These are phyloP conservation scores for Talaromyces sp. DNA, from an alignment of 2,329 filamentous ascomycete species.

Conservation along the genomic window DNA sequence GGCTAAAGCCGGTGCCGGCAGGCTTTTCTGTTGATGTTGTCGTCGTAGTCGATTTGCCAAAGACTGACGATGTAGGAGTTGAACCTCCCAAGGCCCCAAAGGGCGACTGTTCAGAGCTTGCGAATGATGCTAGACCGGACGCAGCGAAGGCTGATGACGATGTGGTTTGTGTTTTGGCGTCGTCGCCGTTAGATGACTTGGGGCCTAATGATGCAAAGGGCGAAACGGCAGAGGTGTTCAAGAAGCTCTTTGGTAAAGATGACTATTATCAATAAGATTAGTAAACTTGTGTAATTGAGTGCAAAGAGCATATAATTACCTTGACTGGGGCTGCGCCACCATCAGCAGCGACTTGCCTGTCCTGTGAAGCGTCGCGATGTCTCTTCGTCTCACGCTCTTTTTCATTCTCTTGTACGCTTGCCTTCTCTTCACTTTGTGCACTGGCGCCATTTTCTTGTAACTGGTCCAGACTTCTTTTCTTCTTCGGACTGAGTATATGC, in stretches of 20 bases:
- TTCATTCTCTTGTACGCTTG: constrained; percentile 20
- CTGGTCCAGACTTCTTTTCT: constrained; percentile 47
- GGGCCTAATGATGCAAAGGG: constrained; percentile 41
- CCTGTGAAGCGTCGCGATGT: constrained; percentile 44
- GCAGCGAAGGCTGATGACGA: constrained; percentile 64
- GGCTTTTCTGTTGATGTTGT: constrained; percentile 22
- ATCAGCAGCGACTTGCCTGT: constrained; percentile 30
- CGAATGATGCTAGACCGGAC: constrained; percentile 67
- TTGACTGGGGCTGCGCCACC: constrained; percentile 22
- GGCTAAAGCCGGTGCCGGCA: constrained; percentile 32
- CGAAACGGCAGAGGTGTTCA: constrained; percentile 44
- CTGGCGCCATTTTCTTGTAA: constrained; percentile 39
- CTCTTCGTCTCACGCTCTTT: constrained; percentile 45
- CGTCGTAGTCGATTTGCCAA: constrained; percentile 32
- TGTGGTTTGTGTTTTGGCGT: constrained; percentile 25
- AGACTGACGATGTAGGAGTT: constrained; percentile 41
- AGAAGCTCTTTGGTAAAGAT: constrained; percentile 41
- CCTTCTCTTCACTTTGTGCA: constrained; percentile 23
- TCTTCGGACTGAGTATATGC: constrained; percentile 38
- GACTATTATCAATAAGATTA: constrained; percentile 26
- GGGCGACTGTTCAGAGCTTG: constrained; percentile 60
- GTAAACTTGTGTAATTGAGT: constrained; percentile 6
- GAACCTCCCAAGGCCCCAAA: constrained; percentile 58
- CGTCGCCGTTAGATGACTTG: constrained; percentile 24
- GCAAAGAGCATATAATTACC: constrained; percentile 22